These are phyloP conservation scores for Pseudophaeomoniella oleicola DNA, from an alignment of 2,329 filamentous ascomycete species.

Conservation along the genomic window DNA sequence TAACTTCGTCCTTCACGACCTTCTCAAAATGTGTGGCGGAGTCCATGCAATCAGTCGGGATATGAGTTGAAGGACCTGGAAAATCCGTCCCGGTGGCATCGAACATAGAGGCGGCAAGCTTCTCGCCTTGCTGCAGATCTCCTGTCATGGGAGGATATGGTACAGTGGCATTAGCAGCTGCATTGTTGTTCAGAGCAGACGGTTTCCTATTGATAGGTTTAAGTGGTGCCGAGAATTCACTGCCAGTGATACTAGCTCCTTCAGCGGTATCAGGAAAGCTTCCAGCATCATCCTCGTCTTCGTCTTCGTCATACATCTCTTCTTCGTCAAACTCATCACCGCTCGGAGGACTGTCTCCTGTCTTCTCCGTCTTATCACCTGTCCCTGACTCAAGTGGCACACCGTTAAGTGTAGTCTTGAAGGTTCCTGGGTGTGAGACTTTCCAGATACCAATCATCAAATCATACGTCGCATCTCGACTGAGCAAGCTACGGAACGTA, in stretches of 20 bases:
- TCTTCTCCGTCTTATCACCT: conserved; percentile 83
- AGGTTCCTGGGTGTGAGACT: conserved; percentile 71
- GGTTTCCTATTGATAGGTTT: conserved; percentile 55
- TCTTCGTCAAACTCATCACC: conserved; percentile 61
- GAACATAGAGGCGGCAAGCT: conserved; percentile 20
- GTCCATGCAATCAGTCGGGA: conserved; percentile 76
- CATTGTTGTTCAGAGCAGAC: conserved; percentile 36
- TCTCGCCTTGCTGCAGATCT: conserved; percentile 33
- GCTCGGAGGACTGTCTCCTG: conserved; percentile 54
- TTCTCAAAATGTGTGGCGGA: conserved; percentile 67
- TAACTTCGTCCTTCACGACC: conserved; percentile 67
- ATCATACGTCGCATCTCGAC: conserved; percentile 90
- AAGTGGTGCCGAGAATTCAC: conserved; percentile 26
- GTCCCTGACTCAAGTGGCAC: conserved; percentile 66
- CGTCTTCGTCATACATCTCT: conserved; percentile 31
- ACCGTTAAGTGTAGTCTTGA: conserved; percentile 84
- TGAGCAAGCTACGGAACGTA: conserved; percentile 88
- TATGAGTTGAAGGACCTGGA: conserved; percentile 70
- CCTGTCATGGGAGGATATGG: conserved; percentile 10
- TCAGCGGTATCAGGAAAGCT: conserved; percentile 44
- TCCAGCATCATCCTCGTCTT: conserved; percentile 40
- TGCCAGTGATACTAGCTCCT: conserved; percentile 39
- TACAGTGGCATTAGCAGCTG: conserved; percentile 22
- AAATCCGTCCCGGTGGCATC: conserved; percentile 44
- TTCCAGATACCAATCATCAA: conserved; percentile 98